phyloP scores from a whole-genome alignment of 2,329 filamentous ascomycete genomes.

The Coleophoma eucalyptorum region DNA sequence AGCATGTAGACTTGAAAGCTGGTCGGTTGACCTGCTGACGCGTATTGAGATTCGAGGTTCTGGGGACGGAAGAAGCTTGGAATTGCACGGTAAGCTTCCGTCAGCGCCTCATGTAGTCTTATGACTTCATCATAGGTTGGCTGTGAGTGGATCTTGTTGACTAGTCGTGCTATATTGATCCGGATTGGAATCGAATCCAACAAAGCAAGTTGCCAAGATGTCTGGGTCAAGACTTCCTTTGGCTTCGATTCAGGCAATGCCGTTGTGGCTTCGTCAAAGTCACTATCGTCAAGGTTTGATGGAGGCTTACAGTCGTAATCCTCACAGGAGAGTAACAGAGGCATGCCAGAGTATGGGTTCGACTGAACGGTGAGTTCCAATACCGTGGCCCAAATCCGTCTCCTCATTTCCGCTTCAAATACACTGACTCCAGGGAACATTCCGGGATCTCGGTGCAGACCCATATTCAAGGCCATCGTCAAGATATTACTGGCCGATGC shows the following conservation, averaged over 20 bases:
- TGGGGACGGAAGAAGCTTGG: neutral
- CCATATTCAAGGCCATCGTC: slow-evolving; percentile 52
- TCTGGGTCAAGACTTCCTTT: slow-evolving; percentile 35
- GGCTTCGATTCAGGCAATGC: slow-evolving; percentile 14
- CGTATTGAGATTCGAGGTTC: neutral
- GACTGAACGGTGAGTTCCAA: slow-evolving; percentile 47
- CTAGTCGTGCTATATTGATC: slow-evolving; percentile 37
- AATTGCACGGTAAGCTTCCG: slow-evolving; percentile 6
- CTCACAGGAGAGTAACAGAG: slow-evolving; percentile 39
- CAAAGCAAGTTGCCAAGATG: slow-evolving; percentile 44
- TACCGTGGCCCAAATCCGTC: slow-evolving; percentile 51
- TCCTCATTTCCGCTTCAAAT: slow-evolving; percentile 46
- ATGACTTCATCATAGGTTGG: slow-evolving; percentile 43
- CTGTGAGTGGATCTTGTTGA: slow-evolving; percentile 40
- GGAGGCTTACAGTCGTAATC: slow-evolving; percentile 46
- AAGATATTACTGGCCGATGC: slow-evolving; percentile 43
- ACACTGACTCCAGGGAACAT: slow-evolving; percentile 41
- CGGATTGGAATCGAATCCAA: slow-evolving; percentile 39
- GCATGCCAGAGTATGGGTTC: slow-evolving; percentile 44
- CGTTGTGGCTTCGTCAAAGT: slow-evolving; percentile 34
- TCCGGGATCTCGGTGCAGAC: slow-evolving; percentile 51
- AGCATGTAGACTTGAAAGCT: slow-evolving; percentile 42
- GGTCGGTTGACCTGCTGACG: neutral
- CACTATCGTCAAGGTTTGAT: slow-evolving; percentile 45
- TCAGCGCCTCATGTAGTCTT: slow-evolving; percentile 40